These are phyloP conservation scores for Bryoerythrophyllum caledonicum DNA, from an alignment of 225 moss, liverwort and hornwort genomes.

Conservation along the genomic window DNA sequence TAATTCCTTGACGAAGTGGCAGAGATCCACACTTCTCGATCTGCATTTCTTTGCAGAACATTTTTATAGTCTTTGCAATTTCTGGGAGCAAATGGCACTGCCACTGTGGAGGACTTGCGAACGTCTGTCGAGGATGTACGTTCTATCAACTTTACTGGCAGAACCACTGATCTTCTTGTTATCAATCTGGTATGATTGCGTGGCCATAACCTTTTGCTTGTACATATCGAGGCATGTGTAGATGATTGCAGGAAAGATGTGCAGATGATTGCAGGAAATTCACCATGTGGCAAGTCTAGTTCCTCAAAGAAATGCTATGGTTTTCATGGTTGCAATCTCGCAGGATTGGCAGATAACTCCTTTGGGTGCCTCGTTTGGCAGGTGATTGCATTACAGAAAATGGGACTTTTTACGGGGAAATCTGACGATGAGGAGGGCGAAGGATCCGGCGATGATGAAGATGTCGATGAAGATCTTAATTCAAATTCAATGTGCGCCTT, in stretches of 20 bases:
- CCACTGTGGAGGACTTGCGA: neutral
- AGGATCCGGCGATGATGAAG: neutral
- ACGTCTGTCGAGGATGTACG: neutral
- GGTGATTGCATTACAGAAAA: neutral
- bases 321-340: neutral
- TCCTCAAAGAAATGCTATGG: neutral
- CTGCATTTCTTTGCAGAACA: neutral
- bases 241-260: too few species aligned
- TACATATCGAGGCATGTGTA: neutral
- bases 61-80: too few species aligned
- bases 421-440: neutral
- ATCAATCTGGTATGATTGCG: neutral
- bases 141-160: neutral
- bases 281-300: neutral
- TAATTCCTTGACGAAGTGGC: neutral
- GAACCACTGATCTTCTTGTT: rapidly evolving
- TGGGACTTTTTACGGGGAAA: neutral
- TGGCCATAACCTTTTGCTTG: neutral
- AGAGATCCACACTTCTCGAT: neutral
- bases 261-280: neutral
- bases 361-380: neutral
- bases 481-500: rapidly evolving
- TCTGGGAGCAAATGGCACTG: neutral
- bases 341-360: neutral
- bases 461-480: neutral